Base-by-base conservation (phyloP, 2,329 filamentous ascomycete species). In the Aspergillus ustus region DNA sequence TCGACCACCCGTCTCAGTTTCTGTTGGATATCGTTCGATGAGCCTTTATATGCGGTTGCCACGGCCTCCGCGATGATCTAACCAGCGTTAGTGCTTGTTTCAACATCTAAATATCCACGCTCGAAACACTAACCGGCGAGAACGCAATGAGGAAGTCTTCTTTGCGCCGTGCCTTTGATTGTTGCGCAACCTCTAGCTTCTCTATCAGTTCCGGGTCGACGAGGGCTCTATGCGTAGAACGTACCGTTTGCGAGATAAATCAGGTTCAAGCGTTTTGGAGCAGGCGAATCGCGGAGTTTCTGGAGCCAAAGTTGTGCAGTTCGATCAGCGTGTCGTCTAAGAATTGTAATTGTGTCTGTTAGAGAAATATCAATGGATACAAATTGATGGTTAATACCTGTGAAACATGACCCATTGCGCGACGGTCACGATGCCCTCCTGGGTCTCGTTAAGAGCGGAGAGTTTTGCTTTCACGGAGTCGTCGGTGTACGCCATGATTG, bases 401-500 rank as follows among this genome's bases (percentile, higher is more conserved):
- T 99, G 94, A 77, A 99, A 99, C 90, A 99, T 96, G 64, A 99
- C 95, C 96, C 96, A 99, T 88, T 98, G 94, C 61, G 95, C 93
- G 65, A 96, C 93, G 40, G 92, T 94, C 63, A 96, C 88, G 73
- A 99, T 98, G 79, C 93, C 96, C 76, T 99, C 95, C 77, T 99
- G 94, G 11, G 93, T 96, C 80, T 99, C 96, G 78, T 97, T 97
- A 65, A 99, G 86, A 46, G 93, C 92, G 34, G 93, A 96, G 57
- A 99, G 89, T 82, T 97, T 97, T 57, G 94, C 92, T 76, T 93
- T 88, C 59, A 99, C 93, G 51, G 93, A 91, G 81, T 99, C 95
- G 79, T 98, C 93, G 68, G 91, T 95, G 81, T 97, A 98, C 50
- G 95, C 89, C 94, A 99, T 97, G 69, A 9, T 17, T 48, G 13